Evolutionary conservation across 495 filamentous ascomycete species (phyloP).

Genomic region (Penicillium goetzii): DNA sequence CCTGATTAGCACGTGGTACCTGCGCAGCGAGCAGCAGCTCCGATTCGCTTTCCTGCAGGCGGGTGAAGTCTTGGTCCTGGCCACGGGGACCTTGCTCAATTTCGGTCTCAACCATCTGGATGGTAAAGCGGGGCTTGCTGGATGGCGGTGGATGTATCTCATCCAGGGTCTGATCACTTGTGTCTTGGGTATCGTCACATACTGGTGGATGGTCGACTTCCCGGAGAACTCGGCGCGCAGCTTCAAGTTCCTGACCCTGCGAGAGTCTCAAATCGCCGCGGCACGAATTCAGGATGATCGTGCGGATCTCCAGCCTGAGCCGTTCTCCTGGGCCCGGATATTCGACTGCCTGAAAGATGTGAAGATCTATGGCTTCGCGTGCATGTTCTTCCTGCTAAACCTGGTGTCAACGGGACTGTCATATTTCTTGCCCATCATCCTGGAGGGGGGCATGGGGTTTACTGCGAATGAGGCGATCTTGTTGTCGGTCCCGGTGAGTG

Average conservation of each 20-base stretch:
- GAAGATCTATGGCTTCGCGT: conserved; percentile 75
- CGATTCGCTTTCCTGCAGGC: conserved; percentile 75
- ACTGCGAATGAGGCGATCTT: conserved; percentile 66
- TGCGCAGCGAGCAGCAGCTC: conserved; percentile 70
- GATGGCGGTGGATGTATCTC: conserved; percentile 80
- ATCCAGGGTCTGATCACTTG: conserved; percentile 69
- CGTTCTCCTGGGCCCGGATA: conserved; percentile 63
- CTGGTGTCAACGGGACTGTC: conserved; percentile 68
- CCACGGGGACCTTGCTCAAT: conserved; percentile 73
- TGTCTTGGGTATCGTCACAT: conserved; percentile 68
- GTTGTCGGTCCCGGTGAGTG: conserved; percentile 64
- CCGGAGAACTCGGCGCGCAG: conserved; percentile 66
- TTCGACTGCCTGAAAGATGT: conserved; percentile 63
- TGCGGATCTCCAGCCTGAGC: conserved; percentile 64
- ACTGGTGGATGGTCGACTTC: conserved; percentile 82
- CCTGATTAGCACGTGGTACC: conserved; percentile 75
- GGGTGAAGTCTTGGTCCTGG: conserved; percentile 68
- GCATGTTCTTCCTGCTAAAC: conserved; percentile 75
- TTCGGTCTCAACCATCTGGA: conserved; percentile 69
- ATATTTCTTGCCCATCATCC: conserved; percentile 74
- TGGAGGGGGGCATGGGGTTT: conserved; percentile 74
- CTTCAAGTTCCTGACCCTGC: conserved; percentile 63
- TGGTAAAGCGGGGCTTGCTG: conserved; percentile 61
- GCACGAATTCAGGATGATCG: conserved; percentile 65
- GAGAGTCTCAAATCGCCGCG: conserved; percentile 60